Conservation (phyloP, 129 eudicot species). For the Heracleum sosnowskyi region DNA sequence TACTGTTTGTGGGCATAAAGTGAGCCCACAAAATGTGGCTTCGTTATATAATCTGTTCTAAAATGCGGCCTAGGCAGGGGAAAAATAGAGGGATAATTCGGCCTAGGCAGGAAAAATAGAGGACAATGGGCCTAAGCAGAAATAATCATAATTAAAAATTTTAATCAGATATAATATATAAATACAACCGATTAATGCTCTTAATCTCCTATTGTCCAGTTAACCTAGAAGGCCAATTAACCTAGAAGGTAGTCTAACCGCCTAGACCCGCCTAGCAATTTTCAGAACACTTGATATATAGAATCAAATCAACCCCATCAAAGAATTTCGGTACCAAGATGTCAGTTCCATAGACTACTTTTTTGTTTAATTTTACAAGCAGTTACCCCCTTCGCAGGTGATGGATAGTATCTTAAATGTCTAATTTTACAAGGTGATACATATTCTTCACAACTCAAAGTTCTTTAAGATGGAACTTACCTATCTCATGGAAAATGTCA, state of each 20-base stretch:
- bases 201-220: background rate
- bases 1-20: background rate
- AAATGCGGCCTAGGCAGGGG: background rate
- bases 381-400: background rate
- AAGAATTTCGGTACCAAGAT: background rate
- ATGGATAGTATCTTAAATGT: background rate
- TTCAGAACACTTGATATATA: background rate
- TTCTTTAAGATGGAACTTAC: constrained; percentile 3
- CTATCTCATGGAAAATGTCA: constrained; percentile 36
- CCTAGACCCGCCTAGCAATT: background rate
- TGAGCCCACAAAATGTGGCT: background rate
- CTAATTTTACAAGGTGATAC: background rate
- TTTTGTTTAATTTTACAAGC: background rate
- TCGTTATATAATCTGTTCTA: background rate
- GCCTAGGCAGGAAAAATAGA: background rate
- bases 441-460: background rate
- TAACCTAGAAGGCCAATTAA: no score
- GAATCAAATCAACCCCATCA: background rate
- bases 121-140: background rate
- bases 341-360: background rate
- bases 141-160: no score
- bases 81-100: no score
- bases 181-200: background rate
- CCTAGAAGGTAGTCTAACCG: background rate
- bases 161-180: background rate